phyloP scores from a whole-genome alignment of 2,329 filamentous ascomycete genomes.

The Rhexocercosporidium sp. region DNA sequence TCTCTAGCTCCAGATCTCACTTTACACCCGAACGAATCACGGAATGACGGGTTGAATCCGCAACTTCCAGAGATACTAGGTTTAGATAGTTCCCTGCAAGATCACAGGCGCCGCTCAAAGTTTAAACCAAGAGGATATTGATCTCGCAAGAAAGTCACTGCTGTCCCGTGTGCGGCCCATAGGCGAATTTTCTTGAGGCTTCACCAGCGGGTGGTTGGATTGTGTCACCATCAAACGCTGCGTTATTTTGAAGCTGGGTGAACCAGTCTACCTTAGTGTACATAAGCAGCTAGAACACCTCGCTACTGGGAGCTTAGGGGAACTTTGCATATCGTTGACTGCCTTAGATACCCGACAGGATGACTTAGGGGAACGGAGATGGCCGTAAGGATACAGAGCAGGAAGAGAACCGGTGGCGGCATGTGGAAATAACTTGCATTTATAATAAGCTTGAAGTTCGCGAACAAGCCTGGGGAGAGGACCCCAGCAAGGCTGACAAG shows the following conservation, averaged over 20 bases:
- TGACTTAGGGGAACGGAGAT: not conserved
- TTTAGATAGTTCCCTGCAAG: not conserved
- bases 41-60: not conserved
- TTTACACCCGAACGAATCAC: conserved; percentile 1
- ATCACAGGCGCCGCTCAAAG: not conserved
- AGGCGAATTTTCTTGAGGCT: too few species aligned
- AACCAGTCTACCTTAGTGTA: too few species aligned
- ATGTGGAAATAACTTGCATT: not conserved
- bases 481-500: not conserved
- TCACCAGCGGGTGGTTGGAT: too few species aligned
- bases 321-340: not conserved
- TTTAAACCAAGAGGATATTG: not conserved
- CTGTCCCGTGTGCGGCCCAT: too few species aligned
- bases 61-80: not conserved
- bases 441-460: not conserved
- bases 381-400: not conserved
- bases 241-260: too few species aligned
- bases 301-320: not conserved
- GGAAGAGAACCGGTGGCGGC: not conserved
- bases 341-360: not conserved
- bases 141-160: too few species aligned
- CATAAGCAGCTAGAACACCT: too few species aligned
- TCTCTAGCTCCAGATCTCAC: not conserved
- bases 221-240: too few species aligned
- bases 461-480: not conserved